Evolutionary conservation across 208 protist genomes (phyloP), one percentile per base, ranked within the genome.

Genomic region (Crithidia sp.): DNA sequence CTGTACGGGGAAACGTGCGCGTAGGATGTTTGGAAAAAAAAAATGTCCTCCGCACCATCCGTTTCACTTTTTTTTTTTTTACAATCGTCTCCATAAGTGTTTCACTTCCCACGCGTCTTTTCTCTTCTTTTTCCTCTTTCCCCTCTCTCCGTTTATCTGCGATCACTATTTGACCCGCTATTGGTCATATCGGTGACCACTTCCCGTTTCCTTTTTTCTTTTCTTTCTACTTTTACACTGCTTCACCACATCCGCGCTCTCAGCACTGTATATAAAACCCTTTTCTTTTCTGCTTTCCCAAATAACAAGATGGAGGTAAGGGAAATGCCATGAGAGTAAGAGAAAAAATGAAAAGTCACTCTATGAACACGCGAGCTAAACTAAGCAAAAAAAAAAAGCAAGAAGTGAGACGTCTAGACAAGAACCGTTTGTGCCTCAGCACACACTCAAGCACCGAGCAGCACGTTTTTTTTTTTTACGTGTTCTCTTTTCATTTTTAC

Each of bases 11-110:
- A 28, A 28, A 28, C 28, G 28, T 28, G 28, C 28, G 28, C 28
- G 28, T 28, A 28, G 28, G 28, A 28, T n/a, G 1, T 28, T 28
- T 28, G 10, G 40, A 39, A 65, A 64, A 47, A 28, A 28, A 28
- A 28, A 28, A 28, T 28, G 1, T 28, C 1, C 28, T 28, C 45
- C 12, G 7, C 45, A 49, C 45, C 45, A 49, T 7, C 2, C 12
- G 45, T 56, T 58, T 14, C 16, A n/a, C 54, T 10, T 74, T 58
- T 74, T 74, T 67, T 41, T 56, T 14, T 61, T n/a, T 40, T 45
- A 66, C 50, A 45, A 61, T 7, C 54, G 44, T 39, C 9, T 43
- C 52, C 39, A 6, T 28, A 28, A 28, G 28, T 28, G 28, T 28
- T 28, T 28, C 28, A 28, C 28, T 28, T 28, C 28, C 28, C 28